Conservation (phyloP, 2,329 filamentous ascomycete genomes). For the Neonectria magnoliae region DNA sequence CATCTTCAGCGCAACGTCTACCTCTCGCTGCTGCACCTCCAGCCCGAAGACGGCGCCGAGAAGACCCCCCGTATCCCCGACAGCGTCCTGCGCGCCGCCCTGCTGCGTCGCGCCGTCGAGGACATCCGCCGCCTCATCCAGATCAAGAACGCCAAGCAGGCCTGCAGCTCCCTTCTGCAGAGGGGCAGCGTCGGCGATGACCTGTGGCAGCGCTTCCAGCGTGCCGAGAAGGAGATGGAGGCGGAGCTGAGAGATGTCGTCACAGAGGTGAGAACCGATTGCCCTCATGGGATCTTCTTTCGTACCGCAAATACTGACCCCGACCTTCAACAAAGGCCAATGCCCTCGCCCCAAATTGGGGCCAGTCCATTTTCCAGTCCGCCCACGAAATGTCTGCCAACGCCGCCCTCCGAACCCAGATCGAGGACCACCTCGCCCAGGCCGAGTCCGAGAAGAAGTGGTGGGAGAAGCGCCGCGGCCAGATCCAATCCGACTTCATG, state of each 20-base stretch:
- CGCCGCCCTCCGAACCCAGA: conserved; percentile 75
- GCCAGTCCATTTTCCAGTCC: conserved; percentile 94
- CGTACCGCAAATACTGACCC: conserved; percentile 5
- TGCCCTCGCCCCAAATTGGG: conserved; percentile 88
- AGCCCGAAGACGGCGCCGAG: conserved; percentile 68
- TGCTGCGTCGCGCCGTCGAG: conserved; percentile 88
- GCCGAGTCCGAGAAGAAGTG: conserved; percentile 81
- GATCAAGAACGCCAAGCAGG: conserved; percentile 87
- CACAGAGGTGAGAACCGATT: conserved; percentile 72
- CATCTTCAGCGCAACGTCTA: conserved; percentile 96
- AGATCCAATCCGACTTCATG: conserved; percentile 81
- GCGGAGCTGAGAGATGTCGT: conserved; percentile 95
- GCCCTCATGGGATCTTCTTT: background rate
- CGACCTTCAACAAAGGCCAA: conserved; percentile 74
- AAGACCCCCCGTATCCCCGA: conserved; percentile 80
- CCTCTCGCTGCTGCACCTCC: conserved; percentile 87
- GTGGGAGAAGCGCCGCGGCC: conserved; percentile 87
- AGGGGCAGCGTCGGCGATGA: conserved; percentile 95
- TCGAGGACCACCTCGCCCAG: conserved; percentile 79
- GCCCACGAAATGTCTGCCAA: conserved; percentile 97
- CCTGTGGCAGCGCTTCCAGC: conserved; percentile 89
- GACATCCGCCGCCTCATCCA: conserved; percentile 93
- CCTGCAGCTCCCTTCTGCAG: conserved; percentile 83
- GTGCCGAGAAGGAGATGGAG: conserved; percentile 97
- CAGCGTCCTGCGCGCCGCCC: conserved; percentile 85